These are phyloP conservation scores for Xylaria sp. DNA, from an alignment of 2,329 filamentous ascomycete genomes.

Conservation along the genomic window DNA sequence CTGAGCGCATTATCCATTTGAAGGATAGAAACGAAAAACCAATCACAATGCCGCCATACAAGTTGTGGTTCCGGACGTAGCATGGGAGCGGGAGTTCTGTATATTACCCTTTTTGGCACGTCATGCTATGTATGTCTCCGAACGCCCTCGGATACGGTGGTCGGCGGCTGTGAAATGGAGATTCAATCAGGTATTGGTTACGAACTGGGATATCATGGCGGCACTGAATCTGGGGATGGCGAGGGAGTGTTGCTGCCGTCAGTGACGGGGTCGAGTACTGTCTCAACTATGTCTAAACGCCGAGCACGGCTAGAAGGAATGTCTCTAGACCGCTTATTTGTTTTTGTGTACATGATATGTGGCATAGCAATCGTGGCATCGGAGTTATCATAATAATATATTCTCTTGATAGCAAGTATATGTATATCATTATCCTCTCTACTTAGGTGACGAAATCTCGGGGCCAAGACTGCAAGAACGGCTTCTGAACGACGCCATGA, in stretches of 20 bases:
- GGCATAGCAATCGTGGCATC: slow-evolving; percentile 17
- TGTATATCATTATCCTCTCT: neutral
- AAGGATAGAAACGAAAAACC: slow-evolving; percentile 24
- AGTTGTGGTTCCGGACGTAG: slow-evolving; percentile 39
- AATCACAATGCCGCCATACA: slow-evolving; percentile 33
- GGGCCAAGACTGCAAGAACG: neutral
- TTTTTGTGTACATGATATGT: slow-evolving; percentile 32
- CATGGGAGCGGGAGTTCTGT: slow-evolving; percentile 46
- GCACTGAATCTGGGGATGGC: slow-evolving; percentile 21
- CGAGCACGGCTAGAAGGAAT: neutral
- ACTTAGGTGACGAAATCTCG: too few species aligned
- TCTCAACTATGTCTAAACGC: slow-evolving; percentile 2
- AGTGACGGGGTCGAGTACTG: neutral
- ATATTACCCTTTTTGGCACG: slow-evolving; percentile 46
- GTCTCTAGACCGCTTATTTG: slow-evolving; percentile 10
- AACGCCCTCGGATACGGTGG: slow-evolving; percentile 28
- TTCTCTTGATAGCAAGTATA: slow-evolving; percentile 12
- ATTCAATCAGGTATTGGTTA: slow-evolving; percentile 36
- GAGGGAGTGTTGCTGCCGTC: slow-evolving; percentile 8
- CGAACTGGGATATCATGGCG: slow-evolving; percentile 23
- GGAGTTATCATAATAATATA: slow-evolving; percentile 33
- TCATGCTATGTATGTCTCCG: slow-evolving; percentile 40
- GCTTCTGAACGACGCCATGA: neutral
- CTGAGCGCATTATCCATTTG: slow-evolving; percentile 45
- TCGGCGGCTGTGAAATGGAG: slow-evolving; percentile 27